phyloP scores from a whole-genome alignment of 805 yeast genomes.

The Saturnispora zaruensis region DNA sequence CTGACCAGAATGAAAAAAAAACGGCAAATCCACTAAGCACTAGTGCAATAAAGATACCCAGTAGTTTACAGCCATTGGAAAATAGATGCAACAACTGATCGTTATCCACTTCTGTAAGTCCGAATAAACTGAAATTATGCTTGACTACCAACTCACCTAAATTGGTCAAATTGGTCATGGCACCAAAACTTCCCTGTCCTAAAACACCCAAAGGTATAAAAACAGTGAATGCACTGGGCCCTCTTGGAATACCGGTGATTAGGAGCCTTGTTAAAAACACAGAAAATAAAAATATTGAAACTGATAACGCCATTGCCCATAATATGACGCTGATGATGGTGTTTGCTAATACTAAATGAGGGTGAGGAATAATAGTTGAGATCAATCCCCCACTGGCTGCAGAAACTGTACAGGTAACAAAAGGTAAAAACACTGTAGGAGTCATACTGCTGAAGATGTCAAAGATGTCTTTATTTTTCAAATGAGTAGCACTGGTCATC shows the following conservation, averaged over 20 bases:
- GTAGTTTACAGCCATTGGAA: slow-evolving; percentile 5
- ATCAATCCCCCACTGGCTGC: slow-evolving; percentile 63
- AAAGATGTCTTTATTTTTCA: slow-evolving; percentile 10
- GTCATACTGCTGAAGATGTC: slow-evolving; percentile 35
- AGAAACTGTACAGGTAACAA: slow-evolving; percentile 73
- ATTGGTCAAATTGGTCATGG: slow-evolving; percentile 29
- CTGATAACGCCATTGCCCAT: slow-evolving; percentile 57
- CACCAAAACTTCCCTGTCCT: slow-evolving; percentile 77
- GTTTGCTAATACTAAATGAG: slow-evolving; percentile 39
- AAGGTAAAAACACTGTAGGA: slow-evolving; percentile 58
- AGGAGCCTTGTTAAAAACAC: slow-evolving; percentile 54
- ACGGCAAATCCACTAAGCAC: slow-evolving; percentile 27
- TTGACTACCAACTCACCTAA: slow-evolving; percentile 13
- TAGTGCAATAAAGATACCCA: slow-evolving; percentile 18
- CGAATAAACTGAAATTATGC: slow-evolving; percentile 2
- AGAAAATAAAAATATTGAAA: slow-evolving; percentile 35
- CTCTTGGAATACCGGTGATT: slow-evolving; percentile 50
- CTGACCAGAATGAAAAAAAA: slow-evolving; percentile 31
- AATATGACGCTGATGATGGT: slow-evolving; percentile 46
- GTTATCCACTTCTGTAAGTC: not conserved
- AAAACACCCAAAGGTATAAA: slow-evolving; percentile 77
- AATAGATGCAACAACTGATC: not conserved
- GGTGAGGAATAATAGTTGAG: slow-evolving; percentile 27
- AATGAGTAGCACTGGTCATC: slow-evolving; percentile 12
- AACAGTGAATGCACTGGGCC: slow-evolving; percentile 47